Evolutionary conservation across 768 basidiomycete genomes (phyloP).

Genomic region (Mycena sanguinolenta): DNA sequence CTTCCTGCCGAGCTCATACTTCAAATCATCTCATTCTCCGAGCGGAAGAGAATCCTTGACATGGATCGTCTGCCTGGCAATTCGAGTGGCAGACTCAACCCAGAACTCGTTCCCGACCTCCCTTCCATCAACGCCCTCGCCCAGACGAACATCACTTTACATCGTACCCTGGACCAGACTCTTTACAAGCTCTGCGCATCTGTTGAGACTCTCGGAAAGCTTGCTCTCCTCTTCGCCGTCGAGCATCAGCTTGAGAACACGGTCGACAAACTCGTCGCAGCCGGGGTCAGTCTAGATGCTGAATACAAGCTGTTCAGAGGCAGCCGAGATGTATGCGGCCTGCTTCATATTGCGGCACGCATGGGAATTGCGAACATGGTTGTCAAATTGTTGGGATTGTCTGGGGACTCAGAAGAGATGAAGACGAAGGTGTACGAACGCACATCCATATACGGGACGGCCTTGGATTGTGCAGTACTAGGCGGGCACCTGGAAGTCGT

Average conservation of each 20-base stretch:
- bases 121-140: constrained; percentile 3
- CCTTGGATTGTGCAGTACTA: background rate
- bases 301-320: background rate
- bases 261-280: constrained; percentile 2
- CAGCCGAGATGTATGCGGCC: too few relatives aligned
- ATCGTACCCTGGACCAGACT: background rate
- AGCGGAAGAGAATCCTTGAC: background rate
- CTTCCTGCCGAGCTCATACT: constrained; percentile 2
- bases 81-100: too few relatives aligned
- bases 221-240: constrained; percentile 7
- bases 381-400: background rate
- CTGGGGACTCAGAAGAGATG: too few relatives aligned
- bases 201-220: background rate
- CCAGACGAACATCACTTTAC: background rate
- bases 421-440: background rate
- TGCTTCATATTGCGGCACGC: background rate
- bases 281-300: constrained; percentile 1
- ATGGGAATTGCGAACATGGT: background rate
- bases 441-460: background rate
- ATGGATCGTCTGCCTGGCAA: background rate
- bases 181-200: background rate
- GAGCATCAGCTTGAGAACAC: background rate
- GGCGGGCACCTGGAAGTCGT: background rate
- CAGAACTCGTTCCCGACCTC: background rate
- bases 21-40: background rate